Conservation (phyloP, 2,329 filamentous ascomycete genomes). For the Aspergillus uvarum region DNA sequence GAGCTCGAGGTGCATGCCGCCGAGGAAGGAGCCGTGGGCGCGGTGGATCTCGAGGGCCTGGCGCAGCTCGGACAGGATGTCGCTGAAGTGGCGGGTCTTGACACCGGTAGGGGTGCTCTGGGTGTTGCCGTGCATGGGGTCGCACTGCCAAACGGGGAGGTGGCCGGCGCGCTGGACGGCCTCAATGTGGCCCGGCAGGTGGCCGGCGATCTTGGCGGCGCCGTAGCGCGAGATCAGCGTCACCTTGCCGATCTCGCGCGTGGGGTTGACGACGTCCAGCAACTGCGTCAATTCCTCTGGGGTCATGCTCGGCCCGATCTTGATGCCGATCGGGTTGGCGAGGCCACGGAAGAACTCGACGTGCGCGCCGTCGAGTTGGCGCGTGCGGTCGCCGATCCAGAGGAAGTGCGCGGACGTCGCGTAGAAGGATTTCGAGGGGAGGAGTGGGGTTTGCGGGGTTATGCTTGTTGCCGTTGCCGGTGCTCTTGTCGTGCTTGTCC, state of each 20-base stretch:
- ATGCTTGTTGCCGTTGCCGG: neutral
- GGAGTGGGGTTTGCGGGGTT: conserved; percentile 4
- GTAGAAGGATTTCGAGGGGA: conserved; percentile 67
- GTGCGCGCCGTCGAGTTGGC: conserved; percentile 88
- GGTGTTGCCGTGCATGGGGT: conserved; percentile 93
- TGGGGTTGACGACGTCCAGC: conserved; percentile 82
- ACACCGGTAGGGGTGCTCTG: conserved; percentile 69
- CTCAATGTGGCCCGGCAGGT: conserved; percentile 82
- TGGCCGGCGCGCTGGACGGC: conserved; percentile 79
- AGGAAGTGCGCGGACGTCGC: conserved; percentile 95
- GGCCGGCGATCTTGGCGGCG: conserved; percentile 68
- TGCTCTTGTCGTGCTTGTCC: conserved; percentile 41
- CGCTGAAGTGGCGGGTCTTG: conserved; percentile 88
- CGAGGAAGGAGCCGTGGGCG: conserved; percentile 78
- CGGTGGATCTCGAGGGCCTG: conserved; percentile 83
- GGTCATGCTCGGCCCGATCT: conserved; percentile 85
- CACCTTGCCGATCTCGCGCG: conserved; percentile 81
- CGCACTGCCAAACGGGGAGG: conserved; percentile 91
- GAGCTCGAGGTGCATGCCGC: conserved; percentile 90
- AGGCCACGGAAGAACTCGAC: conserved; percentile 97
- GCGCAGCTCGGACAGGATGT: conserved; percentile 84
- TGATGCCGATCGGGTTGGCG: conserved; percentile 93
- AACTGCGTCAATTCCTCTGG: conserved; percentile 72
- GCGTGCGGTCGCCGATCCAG: conserved; percentile 96
- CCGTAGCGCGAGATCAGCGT: conserved; percentile 97